Evolutionary conservation across 2,329 filamentous ascomycete species (phyloP), one percentile per base, ranked within the genome.

Genomic region (Corynespora cassiicola): DNA sequence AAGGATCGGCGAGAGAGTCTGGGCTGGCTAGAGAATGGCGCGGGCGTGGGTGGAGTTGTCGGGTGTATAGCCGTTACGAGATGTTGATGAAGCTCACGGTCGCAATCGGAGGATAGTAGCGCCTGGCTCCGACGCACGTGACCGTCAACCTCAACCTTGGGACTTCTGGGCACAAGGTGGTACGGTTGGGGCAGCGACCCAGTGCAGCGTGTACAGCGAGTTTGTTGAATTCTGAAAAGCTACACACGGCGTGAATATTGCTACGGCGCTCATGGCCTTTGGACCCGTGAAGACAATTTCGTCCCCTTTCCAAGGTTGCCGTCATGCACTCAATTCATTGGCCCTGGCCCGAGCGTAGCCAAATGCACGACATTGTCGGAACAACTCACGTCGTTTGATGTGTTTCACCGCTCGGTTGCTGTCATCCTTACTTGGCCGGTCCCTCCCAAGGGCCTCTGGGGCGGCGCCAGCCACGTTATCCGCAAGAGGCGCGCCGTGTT

Each of bases 81-180:
- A 42, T 54, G 52, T 48, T 52, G 50, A 50, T 45, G 56, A 45
- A 56, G 53, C 57, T 61, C 52, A 40, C 51, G 42, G 36, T 47
- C 52, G 50, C 50, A 42, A 47, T 50, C 54, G 54, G 50, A 31
- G 34, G 28, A 37, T 26, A 10, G 33, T 28, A 16, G 29, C 41
- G 54, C 53, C 47, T 57, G 54, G 52, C 33, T 49, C 59, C 54
- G 52, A 53, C 34, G 23, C 46, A 48, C 54, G 52, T 54, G 54
- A 38, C 6, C 15, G 14, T 11, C 9, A 3, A n/a, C 22, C 31
- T 39, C 32, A 27, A 39, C 36, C 20, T 25, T 7, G 12, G 25
- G 10, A 28, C 8, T n/a, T n/a, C 25, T 28, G 8, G 18, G 30
- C 30, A 32, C 14, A n/a, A n/a, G n/a, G n/a, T n/a, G n/a, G n/a